These are phyloP conservation scores for Rhodofomes roseus DNA, from an alignment of 1,284 basidiomycete genomes.

Conservation along the genomic window DNA sequence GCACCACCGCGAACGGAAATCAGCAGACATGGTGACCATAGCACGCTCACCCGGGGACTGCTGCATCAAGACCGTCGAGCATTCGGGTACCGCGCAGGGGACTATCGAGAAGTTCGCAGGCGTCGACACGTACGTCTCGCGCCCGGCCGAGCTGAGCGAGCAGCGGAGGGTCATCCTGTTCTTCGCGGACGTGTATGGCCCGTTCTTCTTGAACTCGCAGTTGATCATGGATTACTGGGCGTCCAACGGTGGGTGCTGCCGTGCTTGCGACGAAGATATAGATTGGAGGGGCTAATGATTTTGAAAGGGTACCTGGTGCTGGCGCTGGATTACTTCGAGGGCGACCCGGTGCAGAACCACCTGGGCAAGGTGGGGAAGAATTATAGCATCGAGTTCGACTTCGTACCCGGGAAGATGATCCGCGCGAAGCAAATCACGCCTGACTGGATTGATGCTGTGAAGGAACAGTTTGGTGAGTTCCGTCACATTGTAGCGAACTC, in stretches of 20 bases:
- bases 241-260: conserved; percentile 35
- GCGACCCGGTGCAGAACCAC: conserved; percentile 39
- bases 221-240: conserved; percentile 52
- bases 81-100: conserved; percentile 44
- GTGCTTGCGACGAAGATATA: no score
- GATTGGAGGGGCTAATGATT: neutral
- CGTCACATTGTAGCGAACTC: neutral
- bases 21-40: conserved; percentile 24
- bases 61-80: conserved; percentile 45
- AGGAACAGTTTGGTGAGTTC: conserved; percentile 37
- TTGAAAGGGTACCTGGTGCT: conserved; percentile 46
- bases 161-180: conserved; percentile 38
- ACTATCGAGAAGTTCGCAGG: conserved; percentile 39
- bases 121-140: conserved; percentile 47
- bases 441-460: conserved; percentile 47
- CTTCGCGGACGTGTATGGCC: conserved; percentile 45
- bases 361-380: conserved; percentile 38
- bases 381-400: conserved; percentile 26
- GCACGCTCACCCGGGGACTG: conserved; percentile 41
- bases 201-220: conserved; percentile 46
- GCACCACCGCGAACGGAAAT: neutral
- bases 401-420: conserved; percentile 34
- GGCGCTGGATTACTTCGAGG: conserved; percentile 55
- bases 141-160: conserved; percentile 35
- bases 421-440: conserved; percentile 37